These are phyloP conservation scores for Detonula confervacea DNA, from an alignment of 352 stramenopile genomes.

Conservation along the genomic window DNA sequence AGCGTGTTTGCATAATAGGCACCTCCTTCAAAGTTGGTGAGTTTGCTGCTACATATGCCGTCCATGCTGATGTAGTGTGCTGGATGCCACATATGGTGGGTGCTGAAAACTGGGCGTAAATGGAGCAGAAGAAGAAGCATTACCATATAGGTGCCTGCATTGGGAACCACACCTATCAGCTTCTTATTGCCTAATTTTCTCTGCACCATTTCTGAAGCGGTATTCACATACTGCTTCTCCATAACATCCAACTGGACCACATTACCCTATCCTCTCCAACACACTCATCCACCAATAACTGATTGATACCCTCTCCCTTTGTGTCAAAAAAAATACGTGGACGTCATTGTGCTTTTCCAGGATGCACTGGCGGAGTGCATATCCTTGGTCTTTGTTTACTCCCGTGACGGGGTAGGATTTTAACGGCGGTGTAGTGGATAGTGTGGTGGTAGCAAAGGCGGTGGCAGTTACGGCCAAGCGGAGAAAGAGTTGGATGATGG, in stretches of 20 bases:
- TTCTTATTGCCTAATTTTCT: conserved; percentile 1
- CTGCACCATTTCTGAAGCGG: neutral
- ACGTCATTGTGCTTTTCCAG: conserved; percentile 33
- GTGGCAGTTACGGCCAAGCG: too few species aligned
- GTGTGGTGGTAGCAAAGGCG: too few species aligned
- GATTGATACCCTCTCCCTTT: conserved; percentile 19
- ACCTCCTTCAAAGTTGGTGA: too few species aligned
- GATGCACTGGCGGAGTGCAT: conserved; percentile 36
- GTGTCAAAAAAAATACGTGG: conserved; percentile 40
- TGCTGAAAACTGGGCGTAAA: too few species aligned
- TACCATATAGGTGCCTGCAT: too few species aligned
- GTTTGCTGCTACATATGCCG: too few species aligned
- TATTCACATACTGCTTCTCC: conserved; percentile 7
- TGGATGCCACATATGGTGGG: too few species aligned
- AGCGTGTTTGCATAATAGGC: too few species aligned
- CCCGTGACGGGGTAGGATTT: conserved; percentile 36
- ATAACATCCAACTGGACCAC: conserved; percentile 47
- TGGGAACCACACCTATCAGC: conserved; percentile 39
- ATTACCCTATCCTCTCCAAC: conserved; percentile 9
- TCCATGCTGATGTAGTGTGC: too few species aligned
- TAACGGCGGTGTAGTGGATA: too few species aligned
- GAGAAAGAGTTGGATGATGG: too few species aligned
- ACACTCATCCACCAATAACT: conserved; percentile 1
- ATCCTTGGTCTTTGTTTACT: conserved; percentile 48
- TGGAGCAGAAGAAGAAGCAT: too few species aligned